Evolutionary conservation across 768 basidiomycete genomes (phyloP), one percentile per base, ranked within the genome.

Genomic region (Hericium rajendrae): DNA sequence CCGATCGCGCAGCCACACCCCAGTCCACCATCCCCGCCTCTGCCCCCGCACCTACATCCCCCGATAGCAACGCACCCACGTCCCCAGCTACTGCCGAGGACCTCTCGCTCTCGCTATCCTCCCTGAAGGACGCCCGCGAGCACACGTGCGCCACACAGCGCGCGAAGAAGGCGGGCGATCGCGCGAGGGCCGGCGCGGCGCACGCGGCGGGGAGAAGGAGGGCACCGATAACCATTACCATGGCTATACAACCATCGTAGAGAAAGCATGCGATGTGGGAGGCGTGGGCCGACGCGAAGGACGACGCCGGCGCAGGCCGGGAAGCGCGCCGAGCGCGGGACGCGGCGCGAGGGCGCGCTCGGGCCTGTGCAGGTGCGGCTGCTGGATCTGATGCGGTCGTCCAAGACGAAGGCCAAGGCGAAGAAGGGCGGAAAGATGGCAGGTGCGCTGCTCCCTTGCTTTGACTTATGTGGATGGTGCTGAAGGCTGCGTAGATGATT

Each of bases 401-500:
- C 53, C 6, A 54, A 54, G 53, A 28, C 63, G 74, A 46, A 68
- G 65, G 55, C 60, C 68, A n/a, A 24, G 22, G 56, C 69, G 22
- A 64, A 68, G 65, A 79, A 76, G 67, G 64, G 71, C 48, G 73
- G 73, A 49, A 76, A 75, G 68, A 65, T 60, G 59, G 72, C 71
- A 56, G 75, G 80, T 78, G 67, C 56, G 74, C 66, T 0, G 26
- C 15, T 38, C 28, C n/a, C 4, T 40, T 46, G 57, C 18, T 39
- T 53, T 41, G 50, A 38, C 53, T 41, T 54, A 22, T 12, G 41
- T 13, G 28, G 11, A n/a, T 48, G 51, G 6, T 32, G 18, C 32
- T 40, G 8, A 26, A 15, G 12, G 48, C 18, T 22, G 60, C 76
- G 81, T 74, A 26, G 73, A 73, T 39, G 82, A 82, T 55, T 85